phyloP scores from a whole-genome alignment of 1,284 basidiomycete species.

The Butyriboletus appendiculatus region DNA sequence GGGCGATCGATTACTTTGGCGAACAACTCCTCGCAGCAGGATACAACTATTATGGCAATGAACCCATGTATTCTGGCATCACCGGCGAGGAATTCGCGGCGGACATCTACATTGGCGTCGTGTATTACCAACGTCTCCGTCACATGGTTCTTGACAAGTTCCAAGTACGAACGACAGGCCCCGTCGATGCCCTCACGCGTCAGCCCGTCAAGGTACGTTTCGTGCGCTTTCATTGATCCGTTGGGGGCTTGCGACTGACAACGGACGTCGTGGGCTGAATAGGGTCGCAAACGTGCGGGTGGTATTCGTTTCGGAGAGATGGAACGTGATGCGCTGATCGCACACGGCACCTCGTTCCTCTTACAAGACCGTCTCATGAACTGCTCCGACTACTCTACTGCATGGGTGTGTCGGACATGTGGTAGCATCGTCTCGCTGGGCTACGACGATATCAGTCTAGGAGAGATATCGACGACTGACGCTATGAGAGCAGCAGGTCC shows the following conservation, averaged over 20 bases:
- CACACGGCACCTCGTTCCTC: slow-evolving; percentile 97
- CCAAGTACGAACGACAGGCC: slow-evolving; percentile 98
- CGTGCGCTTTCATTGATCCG: background rate
- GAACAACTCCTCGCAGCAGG: slow-evolving; percentile 92
- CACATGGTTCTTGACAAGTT: slow-evolving; percentile 99
- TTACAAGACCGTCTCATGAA: slow-evolving; percentile 99
- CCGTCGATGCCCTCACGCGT: slow-evolving; percentile 92
- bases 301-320: slow-evolving; percentile 99
- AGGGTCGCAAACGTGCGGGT: slow-evolving; percentile 98
- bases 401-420: slow-evolving; percentile 97
- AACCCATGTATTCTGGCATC: slow-evolving; percentile 99
- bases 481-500: slow-evolving; percentile 60
- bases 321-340: slow-evolving; percentile 98
- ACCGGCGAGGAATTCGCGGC: slow-evolving; percentile 98
- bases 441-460: slow-evolving; percentile 81
- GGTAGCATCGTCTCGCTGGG: slow-evolving; percentile 95
- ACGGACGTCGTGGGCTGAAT: slow-evolving; percentile 8
- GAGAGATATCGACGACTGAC: slow-evolving; percentile 57
- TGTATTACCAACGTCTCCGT: slow-evolving; percentile 97
- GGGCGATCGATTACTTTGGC: slow-evolving; percentile 96
- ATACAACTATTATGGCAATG: slow-evolving; percentile 99
- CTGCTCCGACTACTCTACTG: slow-evolving; percentile 98
- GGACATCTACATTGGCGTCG: slow-evolving; percentile 98
- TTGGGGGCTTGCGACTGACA: background rate
- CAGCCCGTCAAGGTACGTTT: slow-evolving; percentile 91